Base-by-base conservation (phyloP, 495 filamentous ascomycete genomes). In the Podospora sp. region DNA sequence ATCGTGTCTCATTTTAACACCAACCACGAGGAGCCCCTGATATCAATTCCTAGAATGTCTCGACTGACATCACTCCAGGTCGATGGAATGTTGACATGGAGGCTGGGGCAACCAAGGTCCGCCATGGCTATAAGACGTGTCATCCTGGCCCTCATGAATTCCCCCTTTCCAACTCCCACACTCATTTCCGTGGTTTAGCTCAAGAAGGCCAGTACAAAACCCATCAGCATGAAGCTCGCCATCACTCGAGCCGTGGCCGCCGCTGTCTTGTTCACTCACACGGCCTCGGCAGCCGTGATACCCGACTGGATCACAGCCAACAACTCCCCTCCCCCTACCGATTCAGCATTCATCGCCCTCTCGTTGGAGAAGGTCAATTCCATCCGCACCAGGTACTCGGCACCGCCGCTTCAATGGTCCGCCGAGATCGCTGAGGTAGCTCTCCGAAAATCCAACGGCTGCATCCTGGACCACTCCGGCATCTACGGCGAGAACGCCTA, bases 401-500 rank as follows among this genome's bases (percentile, higher is more conserved):
- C 71, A 1, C 21, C 46, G 0, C 20, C 56, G 0, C 57, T 73
- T 0, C 21, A 46, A 2, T 73, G 69, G 71, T 55, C 66, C 52
- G 49, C 71, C 8, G 63, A 55, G n/a, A 46, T 71, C 51, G 69
- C 71, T 9, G 24, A 26, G 0, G 49, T 56, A 16, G 67, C 71
- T 1, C 51, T 69, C 21, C 26, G 18, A n/a, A 73, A 73, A 57
- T 36, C 61, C 22, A 73, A 73, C 25, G 69, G 63, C 9, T 73
- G 69, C 58, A 66, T 26, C 26, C 46, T 73, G 16, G 60, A 71
- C 53, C 71, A 73, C 50, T 56, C 63, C 0, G 71, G 71, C 22
- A 49, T 58, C 14, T 73, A 73, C 55, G 66, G 71, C 16, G 71
- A 73, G 21, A 73, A 73, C 57, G 69, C 64, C 60, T 73, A 73